These are phyloP conservation scores for Globisporangium irregulare DNA, from an alignment of 352 stramenopile species.

Conservation along the genomic window DNA sequence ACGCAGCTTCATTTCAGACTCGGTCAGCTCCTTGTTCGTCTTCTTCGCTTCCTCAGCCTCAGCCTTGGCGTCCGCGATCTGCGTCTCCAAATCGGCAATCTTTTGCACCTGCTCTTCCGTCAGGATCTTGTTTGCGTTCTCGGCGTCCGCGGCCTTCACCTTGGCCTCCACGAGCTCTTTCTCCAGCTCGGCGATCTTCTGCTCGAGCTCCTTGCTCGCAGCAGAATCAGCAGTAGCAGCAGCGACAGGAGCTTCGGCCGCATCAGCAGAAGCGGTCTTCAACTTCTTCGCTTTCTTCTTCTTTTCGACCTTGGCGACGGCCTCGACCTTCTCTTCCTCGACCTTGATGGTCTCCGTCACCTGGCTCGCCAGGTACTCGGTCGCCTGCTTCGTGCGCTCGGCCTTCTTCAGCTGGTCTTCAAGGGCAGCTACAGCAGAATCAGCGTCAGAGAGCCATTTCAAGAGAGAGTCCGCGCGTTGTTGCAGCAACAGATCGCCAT, in stretches of 20 bases:
- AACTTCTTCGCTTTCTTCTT: conserved; percentile 15
- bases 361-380: conserved; percentile 27
- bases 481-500: conserved; percentile 2
- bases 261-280: conserved; percentile 14
- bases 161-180: conserved; percentile 16
- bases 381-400: conserved; percentile 34
- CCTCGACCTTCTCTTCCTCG: conserved; percentile 3
- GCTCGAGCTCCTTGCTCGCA: conserved; percentile 2
- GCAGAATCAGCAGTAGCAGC: background rate
- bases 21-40: conserved; percentile 19
- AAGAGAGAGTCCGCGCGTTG: conserved; percentile 14
- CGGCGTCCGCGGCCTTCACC: conserved; percentile 19
- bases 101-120: conserved; percentile 17
- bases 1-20: conserved; percentile 22
- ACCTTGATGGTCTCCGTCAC: background rate
- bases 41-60: conserved; percentile 16
- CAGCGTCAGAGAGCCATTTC: conserved; percentile 16
- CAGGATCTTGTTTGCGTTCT: conserved; percentile 13
- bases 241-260: conserved; percentile 1
- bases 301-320: conserved; percentile 7
- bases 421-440: conserved; percentile 22
- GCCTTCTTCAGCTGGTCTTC: conserved; percentile 37
- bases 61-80: conserved; percentile 16
- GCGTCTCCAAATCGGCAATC: conserved; percentile 21
- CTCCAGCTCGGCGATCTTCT: conserved; percentile 21